A percentile compares a stretch with the other conserved stretches of the same genome.
Evolutionary conservation across 345 rosid genomes (phyloP).

Genomic region (Populus tremula): DNA sequence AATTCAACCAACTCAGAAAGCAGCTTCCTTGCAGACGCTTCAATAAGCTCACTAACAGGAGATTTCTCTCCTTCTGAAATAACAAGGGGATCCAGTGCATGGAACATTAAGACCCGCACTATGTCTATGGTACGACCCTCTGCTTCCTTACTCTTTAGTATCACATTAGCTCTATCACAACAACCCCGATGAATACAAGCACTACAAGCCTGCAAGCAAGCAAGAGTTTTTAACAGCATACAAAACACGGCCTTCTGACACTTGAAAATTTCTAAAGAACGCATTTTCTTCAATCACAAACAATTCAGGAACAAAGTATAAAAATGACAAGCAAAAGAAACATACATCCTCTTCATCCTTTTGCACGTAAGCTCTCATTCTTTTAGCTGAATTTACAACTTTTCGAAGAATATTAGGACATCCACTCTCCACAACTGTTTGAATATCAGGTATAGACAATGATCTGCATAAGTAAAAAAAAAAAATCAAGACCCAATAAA

Average conservation of each 20-base stretch:
- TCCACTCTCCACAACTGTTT: constrained; percentile 66
- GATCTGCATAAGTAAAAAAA: constrained; percentile 45
- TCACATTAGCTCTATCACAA: constrained; percentile 88
- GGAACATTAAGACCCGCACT: constrained; percentile 58
- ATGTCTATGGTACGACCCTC: constrained; percentile 84
- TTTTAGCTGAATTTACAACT: constrained; percentile 75
- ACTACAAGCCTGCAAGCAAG: constrained; percentile 63
- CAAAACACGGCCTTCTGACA: neutral
- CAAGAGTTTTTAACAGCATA: constrained; percentile 9
- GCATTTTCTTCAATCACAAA: neutral
- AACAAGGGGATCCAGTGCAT: constrained; percentile 73
- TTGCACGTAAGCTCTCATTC: constrained; percentile 62
- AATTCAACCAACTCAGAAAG: constrained; percentile 67
- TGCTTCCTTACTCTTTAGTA: constrained; percentile 60
- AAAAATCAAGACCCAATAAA: neutral
- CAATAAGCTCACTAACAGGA: constrained; percentile 52
- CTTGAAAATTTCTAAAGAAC: neutral
- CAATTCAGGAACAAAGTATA: neutral
- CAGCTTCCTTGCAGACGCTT: constrained; percentile 63
- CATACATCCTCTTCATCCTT: constrained; percentile 90
- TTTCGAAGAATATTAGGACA: constrained; percentile 82
- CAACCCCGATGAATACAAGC: constrained; percentile 74
- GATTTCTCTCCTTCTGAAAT: constrained; percentile 44
- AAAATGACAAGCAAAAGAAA: neutral
- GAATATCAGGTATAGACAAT: constrained; percentile 54